Percentiles rank a stretch among this genome's conserved stretches.
phyloP scores from a whole-genome alignment of 495 filamentous ascomycete genomes.

The Hamigera avellanea region DNA sequence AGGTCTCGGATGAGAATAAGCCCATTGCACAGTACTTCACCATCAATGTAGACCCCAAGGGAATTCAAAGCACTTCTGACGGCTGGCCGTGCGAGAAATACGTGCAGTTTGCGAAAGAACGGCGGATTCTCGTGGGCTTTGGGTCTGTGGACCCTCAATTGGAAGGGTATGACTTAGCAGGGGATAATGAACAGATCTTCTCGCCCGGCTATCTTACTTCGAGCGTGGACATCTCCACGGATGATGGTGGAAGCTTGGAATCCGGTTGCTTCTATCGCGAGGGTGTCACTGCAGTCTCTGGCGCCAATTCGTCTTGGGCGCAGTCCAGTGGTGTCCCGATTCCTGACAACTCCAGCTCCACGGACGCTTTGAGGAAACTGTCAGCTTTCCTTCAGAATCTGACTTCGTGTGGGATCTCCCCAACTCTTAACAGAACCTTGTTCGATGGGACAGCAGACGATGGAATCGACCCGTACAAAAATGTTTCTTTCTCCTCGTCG shows the following conservation, averaged over 20 bases:
- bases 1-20: slow-evolving; percentile 26
- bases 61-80: slow-evolving; percentile 39
- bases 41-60: slow-evolving; percentile 19
- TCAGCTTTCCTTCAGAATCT: slow-evolving; percentile 27
- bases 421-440: slow-evolving; percentile 43
- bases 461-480: slow-evolving; percentile 34
- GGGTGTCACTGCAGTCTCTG: slow-evolving; percentile 20
- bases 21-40: slow-evolving; percentile 44
- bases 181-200: slow-evolving; percentile 34
- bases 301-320: slow-evolving; percentile 49
- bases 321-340: slow-evolving; percentile 17
- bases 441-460: slow-evolving; percentile 38
- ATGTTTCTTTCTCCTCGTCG: slow-evolving; percentile 34
- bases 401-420: slow-evolving; percentile 47
- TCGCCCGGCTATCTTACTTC: slow-evolving; percentile 23
- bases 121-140: slow-evolving; percentile 41
- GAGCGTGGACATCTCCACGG: slow-evolving; percentile 12
- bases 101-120: slow-evolving; percentile 37
- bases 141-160: slow-evolving; percentile 47
- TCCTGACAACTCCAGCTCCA: slow-evolving; percentile 17
- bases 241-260: slow-evolving; percentile 25
- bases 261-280: slow-evolving; percentile 41
- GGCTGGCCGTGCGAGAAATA: slow-evolving; percentile 52
- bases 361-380: slow-evolving; percentile 19
- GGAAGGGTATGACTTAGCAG: slow-evolving; percentile 33